These are phyloP conservation scores for Venturia oleaginea DNA, from an alignment of 2,329 filamentous ascomycete species.

Conservation along the genomic window DNA sequence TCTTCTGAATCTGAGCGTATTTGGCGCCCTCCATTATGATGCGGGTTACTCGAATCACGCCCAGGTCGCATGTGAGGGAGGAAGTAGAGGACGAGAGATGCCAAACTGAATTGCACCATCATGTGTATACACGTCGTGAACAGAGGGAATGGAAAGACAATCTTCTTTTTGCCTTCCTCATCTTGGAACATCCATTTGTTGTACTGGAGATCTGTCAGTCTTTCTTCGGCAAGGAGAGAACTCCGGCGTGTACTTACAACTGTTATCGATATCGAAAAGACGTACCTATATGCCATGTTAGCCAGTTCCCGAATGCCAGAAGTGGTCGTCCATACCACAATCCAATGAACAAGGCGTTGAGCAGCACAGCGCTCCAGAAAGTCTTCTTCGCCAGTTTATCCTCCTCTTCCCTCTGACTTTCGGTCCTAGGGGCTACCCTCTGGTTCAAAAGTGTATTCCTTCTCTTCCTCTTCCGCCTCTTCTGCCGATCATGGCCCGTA, in stretches of 20 bases:
- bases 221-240: neutral
- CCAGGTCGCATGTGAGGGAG: slow-evolving; percentile 73
- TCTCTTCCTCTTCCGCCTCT: slow-evolving; percentile 56
- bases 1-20: slow-evolving; percentile 24
- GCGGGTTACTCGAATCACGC: slow-evolving; percentile 29
- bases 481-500: slow-evolving; percentile 61
- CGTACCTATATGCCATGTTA: slow-evolving; percentile 27
- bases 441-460: slow-evolving; percentile 66
- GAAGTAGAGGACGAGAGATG: slow-evolving; percentile 68
- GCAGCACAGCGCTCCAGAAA: slow-evolving; percentile 56
- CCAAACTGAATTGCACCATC: slow-evolving; percentile 81
- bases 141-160: slow-evolving; percentile 88
- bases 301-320: neutral
- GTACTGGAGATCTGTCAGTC: slow-evolving; percentile 50
- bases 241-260: slow-evolving; percentile 51
- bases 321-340: slow-evolving; percentile 58
- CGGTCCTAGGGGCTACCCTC: slow-evolving; percentile 44
- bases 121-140: slow-evolving; percentile 95
- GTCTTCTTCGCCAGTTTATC: slow-evolving; percentile 66
- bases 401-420: slow-evolving; percentile 57
- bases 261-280: slow-evolving; percentile 89
- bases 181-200: slow-evolving; percentile 99
- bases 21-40: slow-evolving; percentile 16
- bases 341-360: slow-evolving; percentile 74
- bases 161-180: slow-evolving; percentile 18